A percentile compares a stretch with the other conserved stretches of the same genome.
These are phyloP conservation scores for Pontederia paniculata DNA, from an alignment of 176 grass and related monocot genomes.

Conservation along the genomic window DNA sequence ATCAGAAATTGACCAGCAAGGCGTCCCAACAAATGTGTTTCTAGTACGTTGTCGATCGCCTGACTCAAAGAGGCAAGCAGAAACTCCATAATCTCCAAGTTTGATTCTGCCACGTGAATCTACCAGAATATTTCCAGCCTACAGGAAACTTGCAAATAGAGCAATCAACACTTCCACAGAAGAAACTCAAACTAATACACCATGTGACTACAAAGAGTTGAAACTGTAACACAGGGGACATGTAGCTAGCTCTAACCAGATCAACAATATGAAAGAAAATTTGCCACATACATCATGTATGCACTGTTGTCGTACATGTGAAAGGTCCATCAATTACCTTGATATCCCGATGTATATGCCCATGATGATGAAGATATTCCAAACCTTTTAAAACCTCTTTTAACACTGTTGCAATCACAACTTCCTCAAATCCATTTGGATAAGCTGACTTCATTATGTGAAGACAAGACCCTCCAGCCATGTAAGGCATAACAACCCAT, in stretches of 20 bases:
- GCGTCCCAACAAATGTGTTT: slow-evolving; percentile 93
- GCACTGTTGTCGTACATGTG: too few relatives aligned
- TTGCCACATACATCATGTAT: too few relatives aligned
- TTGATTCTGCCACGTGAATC: slow-evolving; percentile 69
- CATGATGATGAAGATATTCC: slow-evolving; percentile 84
- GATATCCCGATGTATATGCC: slow-evolving; percentile 87
- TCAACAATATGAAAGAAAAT: too few relatives aligned
- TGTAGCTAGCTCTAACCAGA: too few relatives aligned
- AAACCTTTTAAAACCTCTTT: slow-evolving; percentile 80
- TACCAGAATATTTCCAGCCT: slow-evolving; percentile 98
- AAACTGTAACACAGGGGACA: too few relatives aligned
- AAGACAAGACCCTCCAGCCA: slow-evolving; percentile 87
- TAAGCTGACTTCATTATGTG: slow-evolving; percentile 91
- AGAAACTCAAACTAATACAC: neutral
- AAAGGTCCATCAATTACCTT: slow-evolving; percentile 51
- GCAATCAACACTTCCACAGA: neutral
- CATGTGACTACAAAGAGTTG: too few relatives aligned
- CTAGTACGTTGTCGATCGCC: slow-evolving; percentile 78
- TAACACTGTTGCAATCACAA: slow-evolving; percentile 71
- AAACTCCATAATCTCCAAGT: slow-evolving; percentile 96
- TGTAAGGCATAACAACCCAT: slow-evolving; percentile 96
- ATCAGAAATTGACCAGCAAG: slow-evolving; percentile 60
- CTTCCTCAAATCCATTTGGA: slow-evolving; percentile 67
- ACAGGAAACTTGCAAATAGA: slow-evolving; percentile 12
- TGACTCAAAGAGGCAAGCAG: slow-evolving; percentile 92